phyloP scores from a whole-genome alignment of 192 early-diverging fungal genomes.

The Linnemannia exigua region DNA sequence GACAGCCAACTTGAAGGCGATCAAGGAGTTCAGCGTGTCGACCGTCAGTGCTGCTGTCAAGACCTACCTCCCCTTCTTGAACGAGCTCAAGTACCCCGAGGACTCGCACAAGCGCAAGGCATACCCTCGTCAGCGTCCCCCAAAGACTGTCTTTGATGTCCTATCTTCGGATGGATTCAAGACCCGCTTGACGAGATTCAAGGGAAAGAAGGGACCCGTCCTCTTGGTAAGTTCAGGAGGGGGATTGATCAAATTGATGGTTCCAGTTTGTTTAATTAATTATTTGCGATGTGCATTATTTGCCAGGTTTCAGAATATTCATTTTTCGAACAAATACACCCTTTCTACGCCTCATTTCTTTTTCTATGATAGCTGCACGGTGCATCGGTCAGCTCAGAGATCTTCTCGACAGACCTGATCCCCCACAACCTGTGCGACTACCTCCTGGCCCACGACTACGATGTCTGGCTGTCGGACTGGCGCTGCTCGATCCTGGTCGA shows the following conservation, averaged over 20 bases:
- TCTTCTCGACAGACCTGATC: slow-evolving; percentile 58
- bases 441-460: slow-evolving; percentile 57
- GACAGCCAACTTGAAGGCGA: slow-evolving; percentile 19
- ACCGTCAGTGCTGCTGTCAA: slow-evolving; percentile 23
- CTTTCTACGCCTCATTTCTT: neutral
- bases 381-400: slow-evolving; percentile 51
- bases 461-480: slow-evolving; percentile 62
- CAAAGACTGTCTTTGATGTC: slow-evolving; percentile 30
- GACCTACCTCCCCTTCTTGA: slow-evolving; percentile 49
- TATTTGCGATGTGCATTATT: neutral
- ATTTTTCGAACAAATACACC: neutral
- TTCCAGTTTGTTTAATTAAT: neutral
- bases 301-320: neutral
- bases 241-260: too few species aligned
- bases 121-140: slow-evolving; percentile 36
- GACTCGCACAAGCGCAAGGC: slow-evolving; percentile 40
- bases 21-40: slow-evolving; percentile 30
- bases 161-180: slow-evolving; percentile 52
- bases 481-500: slow-evolving; percentile 41
- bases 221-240: slow-evolving; percentile 59
- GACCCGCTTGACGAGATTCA: slow-evolving; percentile 45
- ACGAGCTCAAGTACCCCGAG: slow-evolving; percentile 55
- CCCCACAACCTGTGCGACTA: slow-evolving; percentile 58
- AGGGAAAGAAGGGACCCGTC: slow-evolving; percentile 59
- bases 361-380: slow-evolving; percentile 50